These are phyloP conservation scores for Halophytophthora polymorphica DNA, from an alignment of 352 stramenopile species.

Conservation along the genomic window DNA sequence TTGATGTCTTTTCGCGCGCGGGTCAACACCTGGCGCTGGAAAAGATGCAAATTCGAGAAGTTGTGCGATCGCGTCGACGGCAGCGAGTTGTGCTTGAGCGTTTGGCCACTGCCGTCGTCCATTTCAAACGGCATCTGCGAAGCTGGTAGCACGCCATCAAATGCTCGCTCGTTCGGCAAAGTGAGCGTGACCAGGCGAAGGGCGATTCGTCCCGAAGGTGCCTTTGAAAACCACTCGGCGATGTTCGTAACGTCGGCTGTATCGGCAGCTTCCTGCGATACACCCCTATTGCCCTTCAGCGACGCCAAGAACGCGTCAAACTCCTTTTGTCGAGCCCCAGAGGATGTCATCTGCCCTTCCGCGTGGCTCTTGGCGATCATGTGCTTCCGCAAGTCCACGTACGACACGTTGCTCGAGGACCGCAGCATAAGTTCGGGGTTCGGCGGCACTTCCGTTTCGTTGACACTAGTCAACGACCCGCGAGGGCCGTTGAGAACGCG, in stretches of 20 bases:
- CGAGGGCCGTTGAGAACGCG: conserved; percentile 43
- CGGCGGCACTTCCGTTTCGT: conserved; percentile 8
- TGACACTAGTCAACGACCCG: conserved; percentile 20
- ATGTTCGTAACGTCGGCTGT: conserved; percentile 36
- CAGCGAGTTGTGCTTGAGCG: conserved; percentile 11
- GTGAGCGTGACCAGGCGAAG: conserved; percentile 78
- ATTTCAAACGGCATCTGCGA: conserved; percentile 58
- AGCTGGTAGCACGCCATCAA: conserved; percentile 36
- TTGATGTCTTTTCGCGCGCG: conserved; percentile 70
- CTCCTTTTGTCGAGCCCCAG: conserved; percentile 25
- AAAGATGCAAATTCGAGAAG: conserved; percentile 63
- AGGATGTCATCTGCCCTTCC: conserved; percentile 18
- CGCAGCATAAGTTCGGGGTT: conserved; percentile 25
- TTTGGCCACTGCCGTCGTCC: conserved; percentile 28
- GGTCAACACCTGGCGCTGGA: conserved; percentile 72
- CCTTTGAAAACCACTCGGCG: conserved; percentile 51
- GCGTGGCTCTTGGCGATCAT: conserved; percentile 14
- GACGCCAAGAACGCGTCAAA: conserved; percentile 41
- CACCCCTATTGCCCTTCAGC: conserved; percentile 19
- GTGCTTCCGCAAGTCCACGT: conserved; percentile 37
- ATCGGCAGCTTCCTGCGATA: conserved; percentile 7
- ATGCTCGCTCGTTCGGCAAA: conserved; percentile 66
- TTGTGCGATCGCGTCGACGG: conserved; percentile 35
- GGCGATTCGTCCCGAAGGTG: conserved; percentile 41
- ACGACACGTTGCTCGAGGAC: conserved; percentile 52